Percentiles rank a stretch among this genome's conserved stretches.
phyloP scores from a whole-genome alignment of 139 green algal genomes.

The Microglena sp. region DNA sequence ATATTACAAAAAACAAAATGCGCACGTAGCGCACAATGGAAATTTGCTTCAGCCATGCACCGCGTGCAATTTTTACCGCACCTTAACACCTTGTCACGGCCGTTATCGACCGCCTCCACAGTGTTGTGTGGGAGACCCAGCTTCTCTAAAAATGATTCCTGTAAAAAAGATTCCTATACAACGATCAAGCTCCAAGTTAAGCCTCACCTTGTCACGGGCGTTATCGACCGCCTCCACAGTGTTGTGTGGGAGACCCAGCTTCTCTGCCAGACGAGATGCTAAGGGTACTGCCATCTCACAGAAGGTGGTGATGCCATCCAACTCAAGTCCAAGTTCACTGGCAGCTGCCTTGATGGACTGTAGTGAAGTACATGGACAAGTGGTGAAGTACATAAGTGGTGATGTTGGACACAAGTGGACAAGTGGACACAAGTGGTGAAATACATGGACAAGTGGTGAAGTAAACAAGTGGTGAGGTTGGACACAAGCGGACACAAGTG shows the following conservation, averaged over 20 bases:
- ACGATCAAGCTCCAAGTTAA: background rate
- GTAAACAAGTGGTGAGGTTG: no score
- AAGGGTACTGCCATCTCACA: conserved; percentile 82
- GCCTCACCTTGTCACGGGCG: conserved; percentile 69
- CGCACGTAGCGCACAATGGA: no score
- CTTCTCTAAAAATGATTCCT: no score
- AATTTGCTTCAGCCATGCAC: no score
- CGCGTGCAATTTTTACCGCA: no score
- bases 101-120: conserved; percentile 61
- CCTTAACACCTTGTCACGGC: conserved; percentile 65
- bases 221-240: conserved; percentile 58
- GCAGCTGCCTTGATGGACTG: conserved; percentile 25
- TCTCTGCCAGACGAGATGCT: conserved; percentile 63
- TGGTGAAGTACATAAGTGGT: no score
- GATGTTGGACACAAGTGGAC: no score
- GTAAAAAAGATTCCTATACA: no score
- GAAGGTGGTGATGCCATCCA: conserved; percentile 81
- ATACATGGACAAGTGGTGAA: no score
- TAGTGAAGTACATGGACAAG: background rate
- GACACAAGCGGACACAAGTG: no score
- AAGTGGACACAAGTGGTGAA: no score
- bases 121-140: conserved; percentile 65
- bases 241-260: conserved; percentile 64
- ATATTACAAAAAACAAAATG: no score
- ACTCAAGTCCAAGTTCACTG: conserved; percentile 39